phyloP scores from a whole-genome alignment of 129 eudicot genomes.

The Tagetes erecta region DNA sequence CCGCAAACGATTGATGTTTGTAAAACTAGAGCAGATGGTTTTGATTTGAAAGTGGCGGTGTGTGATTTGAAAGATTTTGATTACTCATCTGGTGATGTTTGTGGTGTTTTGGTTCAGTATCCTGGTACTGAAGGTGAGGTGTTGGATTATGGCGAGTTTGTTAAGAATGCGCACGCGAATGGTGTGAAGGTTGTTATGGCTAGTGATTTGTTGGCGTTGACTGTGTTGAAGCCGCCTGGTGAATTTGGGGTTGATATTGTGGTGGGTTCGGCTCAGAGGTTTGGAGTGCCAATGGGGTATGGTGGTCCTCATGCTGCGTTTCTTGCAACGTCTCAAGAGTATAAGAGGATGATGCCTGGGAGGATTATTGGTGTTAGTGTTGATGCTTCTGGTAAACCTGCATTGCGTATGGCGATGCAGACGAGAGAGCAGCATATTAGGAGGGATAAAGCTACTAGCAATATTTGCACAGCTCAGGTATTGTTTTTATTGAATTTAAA shows the following conservation, averaged over 20 bases:
- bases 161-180: slow-evolving; percentile 77
- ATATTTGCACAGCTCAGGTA: slow-evolving; percentile 98
- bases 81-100: slow-evolving; percentile 79
- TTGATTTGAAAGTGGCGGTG: slow-evolving; percentile 62
- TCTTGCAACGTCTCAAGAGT: slow-evolving; percentile 91
- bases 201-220: slow-evolving; percentile 86
- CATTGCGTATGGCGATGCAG: slow-evolving; percentile 99
- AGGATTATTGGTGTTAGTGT: slow-evolving; percentile 94
- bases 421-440: slow-evolving; percentile 96
- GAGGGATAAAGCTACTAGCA: slow-evolving; percentile 96
- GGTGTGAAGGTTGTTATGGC: slow-evolving; percentile 99
- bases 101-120: slow-evolving; percentile 91
- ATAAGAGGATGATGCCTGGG: slow-evolving; percentile 98
- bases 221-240: slow-evolving; percentile 90
- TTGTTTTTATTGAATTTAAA: not conserved
- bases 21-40: slow-evolving; percentile 84
- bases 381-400: slow-evolving; percentile 84
- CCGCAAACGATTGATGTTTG: slow-evolving; percentile 91
- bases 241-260: slow-evolving; percentile 92
- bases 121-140: slow-evolving; percentile 95
- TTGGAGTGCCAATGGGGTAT: slow-evolving; percentile 98
- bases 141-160: slow-evolving; percentile 81
- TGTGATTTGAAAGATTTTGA: slow-evolving; percentile 75
- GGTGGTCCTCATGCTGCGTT: slow-evolving; percentile 99
- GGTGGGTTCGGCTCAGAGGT: slow-evolving; percentile 95